Conservation (phyloP, 2,329 filamentous ascomycete genomes). For the Epichloe scottii region DNA sequence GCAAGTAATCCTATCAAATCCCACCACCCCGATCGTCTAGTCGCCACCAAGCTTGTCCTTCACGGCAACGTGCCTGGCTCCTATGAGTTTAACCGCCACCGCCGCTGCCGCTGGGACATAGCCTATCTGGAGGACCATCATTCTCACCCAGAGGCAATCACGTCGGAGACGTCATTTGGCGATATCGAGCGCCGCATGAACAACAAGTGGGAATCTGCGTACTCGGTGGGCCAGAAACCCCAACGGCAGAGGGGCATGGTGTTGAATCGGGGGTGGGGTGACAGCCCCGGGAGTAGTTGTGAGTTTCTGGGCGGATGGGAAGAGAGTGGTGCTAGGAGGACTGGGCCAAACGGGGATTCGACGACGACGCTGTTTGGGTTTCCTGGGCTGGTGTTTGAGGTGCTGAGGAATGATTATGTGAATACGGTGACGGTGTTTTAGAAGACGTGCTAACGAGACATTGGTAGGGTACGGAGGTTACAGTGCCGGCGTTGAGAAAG, state of each 20-base stretch:
- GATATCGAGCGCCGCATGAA: constrained; percentile 58
- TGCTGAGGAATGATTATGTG: constrained; percentile 82
- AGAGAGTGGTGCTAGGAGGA: constrained; percentile 48
- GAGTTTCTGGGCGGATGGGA: constrained; percentile 81
- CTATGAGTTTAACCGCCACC: constrained; percentile 91
- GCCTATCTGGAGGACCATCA: constrained; percentile 35
- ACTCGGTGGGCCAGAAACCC: constrained; percentile 39
- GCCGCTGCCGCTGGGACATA: constrained; percentile 78
- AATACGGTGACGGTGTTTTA: constrained; percentile 85
- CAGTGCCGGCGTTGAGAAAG: too few relatives aligned
- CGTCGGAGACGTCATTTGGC: constrained; percentile 69
- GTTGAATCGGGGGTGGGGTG: constrained; percentile 79
- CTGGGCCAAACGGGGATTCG: constrained; percentile 42
- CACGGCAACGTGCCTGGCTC: constrained; percentile 93
- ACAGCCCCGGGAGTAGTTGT: constrained; percentile 80
- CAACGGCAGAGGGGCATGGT: constrained; percentile 64
- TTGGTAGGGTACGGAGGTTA: neutral
- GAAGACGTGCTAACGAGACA: neutral
- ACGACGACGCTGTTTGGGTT: constrained; percentile 85
- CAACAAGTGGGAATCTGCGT: constrained; percentile 56
- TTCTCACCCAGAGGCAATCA: constrained; percentile 32
- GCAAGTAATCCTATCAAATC: constrained; percentile 24
- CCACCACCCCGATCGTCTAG: constrained; percentile 49
- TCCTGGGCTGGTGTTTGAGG: constrained; percentile 88
- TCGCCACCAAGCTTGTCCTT: constrained; percentile 82